These are phyloP conservation scores for Mucor racemosus DNA, from an alignment of 371 early-diverging fungal genomes.

Conservation along the genomic window DNA sequence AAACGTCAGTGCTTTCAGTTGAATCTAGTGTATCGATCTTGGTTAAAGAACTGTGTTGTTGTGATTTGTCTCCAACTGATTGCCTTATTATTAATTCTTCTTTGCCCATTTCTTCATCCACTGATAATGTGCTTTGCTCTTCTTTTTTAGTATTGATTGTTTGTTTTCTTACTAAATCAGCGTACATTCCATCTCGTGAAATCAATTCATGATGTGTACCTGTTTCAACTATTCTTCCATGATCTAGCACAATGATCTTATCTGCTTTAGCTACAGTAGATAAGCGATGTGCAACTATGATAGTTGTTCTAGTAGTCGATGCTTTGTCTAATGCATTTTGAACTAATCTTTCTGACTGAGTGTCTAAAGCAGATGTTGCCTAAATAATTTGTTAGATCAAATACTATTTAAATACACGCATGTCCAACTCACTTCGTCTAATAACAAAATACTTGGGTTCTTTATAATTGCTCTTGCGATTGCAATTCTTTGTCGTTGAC, in stretches of 20 bases:
- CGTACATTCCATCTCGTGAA: slow-evolving; percentile 41
- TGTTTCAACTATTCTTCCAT: slow-evolving; percentile 67
- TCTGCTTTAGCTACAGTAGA: slow-evolving; percentile 79
- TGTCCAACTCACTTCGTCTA: slow-evolving; percentile 68
- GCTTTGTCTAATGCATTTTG: slow-evolving; percentile 77
- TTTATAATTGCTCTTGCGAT: slow-evolving; percentile 75
- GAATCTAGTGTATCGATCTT: not conserved
- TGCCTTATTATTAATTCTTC: slow-evolving; percentile 5
- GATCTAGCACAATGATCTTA: slow-evolving; percentile 72
- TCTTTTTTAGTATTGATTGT: not conserved
- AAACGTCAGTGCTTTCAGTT: not conserved
- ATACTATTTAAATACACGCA: not conserved
- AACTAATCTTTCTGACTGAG: slow-evolving; percentile 79
- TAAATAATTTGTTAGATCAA: slow-evolving; percentile 27
- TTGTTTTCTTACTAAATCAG: slow-evolving; percentile 53
- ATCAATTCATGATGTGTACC: slow-evolving; percentile 68
- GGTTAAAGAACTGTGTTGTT: not conserved
- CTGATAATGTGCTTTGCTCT: not conserved
- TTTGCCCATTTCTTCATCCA: slow-evolving; percentile 18
- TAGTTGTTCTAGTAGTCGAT: slow-evolving; percentile 73
- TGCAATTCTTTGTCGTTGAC: slow-evolving; percentile 84
- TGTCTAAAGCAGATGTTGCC: slow-evolving; percentile 80
- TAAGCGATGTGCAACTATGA: slow-evolving; percentile 88
- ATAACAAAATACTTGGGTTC: slow-evolving; percentile 65
- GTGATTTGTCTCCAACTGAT: not conserved